phyloP scores from a whole-genome alignment of 257 asterid genomes.

The Sherardia arvensis region DNA sequence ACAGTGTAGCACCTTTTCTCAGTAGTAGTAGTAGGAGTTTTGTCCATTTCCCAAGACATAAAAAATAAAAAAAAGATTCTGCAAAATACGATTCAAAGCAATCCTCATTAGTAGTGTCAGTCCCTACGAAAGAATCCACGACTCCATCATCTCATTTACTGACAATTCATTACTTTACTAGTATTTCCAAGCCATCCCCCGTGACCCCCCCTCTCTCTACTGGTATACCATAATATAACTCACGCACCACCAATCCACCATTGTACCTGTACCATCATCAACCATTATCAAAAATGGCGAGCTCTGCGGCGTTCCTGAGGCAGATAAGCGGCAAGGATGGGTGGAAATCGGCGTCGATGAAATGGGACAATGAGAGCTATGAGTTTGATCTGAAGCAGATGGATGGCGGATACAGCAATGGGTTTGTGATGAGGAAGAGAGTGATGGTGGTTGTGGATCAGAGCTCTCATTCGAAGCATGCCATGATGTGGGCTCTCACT shows the following conservation, averaged over 20 bases:
- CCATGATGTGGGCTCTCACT: slow-evolving; percentile 96
- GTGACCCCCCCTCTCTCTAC: slow-evolving; percentile 32
- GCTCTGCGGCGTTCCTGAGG: slow-evolving; percentile 56
- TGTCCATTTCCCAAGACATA: neutral
- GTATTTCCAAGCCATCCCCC: slow-evolving; percentile 37
- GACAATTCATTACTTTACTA: slow-evolving; percentile 24
- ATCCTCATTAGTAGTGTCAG: slow-evolving; percentile 17
- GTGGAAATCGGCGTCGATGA: slow-evolving; percentile 51
- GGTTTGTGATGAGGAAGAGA: slow-evolving; percentile 56
- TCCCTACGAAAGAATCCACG: slow-evolving; percentile 19
- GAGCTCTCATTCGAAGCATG: slow-evolving; percentile 54
- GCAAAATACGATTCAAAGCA: slow-evolving; percentile 1
- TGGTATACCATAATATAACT: slow-evolving; percentile 5
- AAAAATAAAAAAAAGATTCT: slow-evolving; percentile 22
- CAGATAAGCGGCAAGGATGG: slow-evolving; percentile 74
- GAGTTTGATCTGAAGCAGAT: slow-evolving; percentile 26
- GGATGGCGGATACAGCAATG: slow-evolving; percentile 32
- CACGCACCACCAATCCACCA: slow-evolving; percentile 8
- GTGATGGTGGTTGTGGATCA: slow-evolving; percentile 94
- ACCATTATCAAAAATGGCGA: slow-evolving; percentile 22
- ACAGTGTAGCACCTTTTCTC: neutral
- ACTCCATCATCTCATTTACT: slow-evolving; percentile 39
- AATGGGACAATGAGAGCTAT: slow-evolving; percentile 35
- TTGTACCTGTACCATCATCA: neutral
- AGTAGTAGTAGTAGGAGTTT: neutral